phyloP scores from a whole-genome alignment of 164 flowering plant genomes.

The Tinospora cordifolia region DNA sequence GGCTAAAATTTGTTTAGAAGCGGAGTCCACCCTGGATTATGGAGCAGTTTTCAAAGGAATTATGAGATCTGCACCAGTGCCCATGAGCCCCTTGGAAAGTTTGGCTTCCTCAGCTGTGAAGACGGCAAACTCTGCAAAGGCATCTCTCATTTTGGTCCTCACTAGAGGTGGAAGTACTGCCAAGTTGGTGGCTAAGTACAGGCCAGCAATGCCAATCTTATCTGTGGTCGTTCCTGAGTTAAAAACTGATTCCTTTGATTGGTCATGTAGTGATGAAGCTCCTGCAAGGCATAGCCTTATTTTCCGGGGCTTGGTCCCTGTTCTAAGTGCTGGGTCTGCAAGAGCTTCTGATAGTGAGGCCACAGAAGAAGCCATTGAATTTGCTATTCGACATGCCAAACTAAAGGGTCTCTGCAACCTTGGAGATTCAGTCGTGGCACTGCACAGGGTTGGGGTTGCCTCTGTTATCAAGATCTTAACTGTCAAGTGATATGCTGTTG shows the following conservation, averaged over 20 bases:
- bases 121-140: constrained; percentile 61
- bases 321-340: constrained; percentile 62
- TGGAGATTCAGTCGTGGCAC: constrained; percentile 77
- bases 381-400: constrained; percentile 52
- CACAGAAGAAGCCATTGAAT: constrained; percentile 64
- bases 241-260: constrained; percentile 62
- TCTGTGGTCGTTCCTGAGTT: constrained; percentile 84
- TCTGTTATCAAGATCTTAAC: constrained; percentile 72
- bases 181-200: constrained; percentile 77
- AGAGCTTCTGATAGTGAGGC: constrained; percentile 67
- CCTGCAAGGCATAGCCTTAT: no score
- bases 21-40: constrained; percentile 73
- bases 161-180: constrained; percentile 87
- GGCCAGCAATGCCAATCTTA: constrained; percentile 72
- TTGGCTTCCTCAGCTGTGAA: constrained; percentile 78
- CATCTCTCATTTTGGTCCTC: constrained; percentile 61
- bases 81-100: constrained; percentile 89
- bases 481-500: constrained; percentile 35
- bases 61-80: constrained; percentile 62
- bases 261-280: no score
- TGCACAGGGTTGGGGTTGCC: constrained; percentile 62
- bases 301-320: constrained; percentile 62
- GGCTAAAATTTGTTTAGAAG: constrained; percentile 81
- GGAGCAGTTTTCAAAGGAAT: constrained; percentile 60
- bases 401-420: constrained; percentile 56